phyloP scores from a whole-genome alignment of 805 yeast genomes.

The Metschnikowia shivogae region DNA sequence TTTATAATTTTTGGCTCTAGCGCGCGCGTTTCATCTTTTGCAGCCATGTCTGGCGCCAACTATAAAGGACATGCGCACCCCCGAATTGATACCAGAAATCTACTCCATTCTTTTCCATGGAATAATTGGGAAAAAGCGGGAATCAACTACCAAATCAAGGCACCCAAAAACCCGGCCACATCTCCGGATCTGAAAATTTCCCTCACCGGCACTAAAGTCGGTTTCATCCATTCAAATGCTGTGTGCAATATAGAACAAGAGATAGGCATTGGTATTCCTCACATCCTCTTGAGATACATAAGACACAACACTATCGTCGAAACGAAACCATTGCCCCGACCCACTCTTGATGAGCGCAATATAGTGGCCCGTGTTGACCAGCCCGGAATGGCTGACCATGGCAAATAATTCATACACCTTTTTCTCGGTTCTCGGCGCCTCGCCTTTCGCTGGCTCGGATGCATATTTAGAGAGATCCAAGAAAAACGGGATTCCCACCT shows the following conservation, averaged over 20 bases:
- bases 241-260: constrained; percentile 64
- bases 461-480: constrained; percentile 67
- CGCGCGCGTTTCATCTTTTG: too few relatives aligned
- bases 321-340: constrained; percentile 82
- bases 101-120: too few relatives aligned
- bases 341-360: constrained; percentile 69
- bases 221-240: constrained; percentile 21
- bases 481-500: constrained; percentile 66
- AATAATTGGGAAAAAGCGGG: too few relatives aligned
- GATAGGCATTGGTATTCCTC: constrained; percentile 68
- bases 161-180: too few relatives aligned
- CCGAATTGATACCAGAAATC: too few relatives aligned
- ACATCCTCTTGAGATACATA: constrained; percentile 63
- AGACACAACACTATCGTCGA: constrained; percentile 84
- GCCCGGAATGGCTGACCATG: constrained; percentile 84
- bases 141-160: too few relatives aligned
- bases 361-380: constrained; percentile 95
- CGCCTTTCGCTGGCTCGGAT: constrained; percentile 9
- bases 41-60: too few relatives aligned
- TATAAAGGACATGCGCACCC: too few relatives aligned
- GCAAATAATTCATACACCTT: constrained; percentile 78
- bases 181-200: too few relatives aligned
- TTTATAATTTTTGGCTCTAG: too few relatives aligned
- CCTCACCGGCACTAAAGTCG: too few relatives aligned
- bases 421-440: constrained; percentile 12